A percentile compares a stretch with the other conserved stretches of the same genome.
phyloP scores from a whole-genome alignment of 176 grass and related monocot genomes.

The Oryza longistaminata region DNA sequence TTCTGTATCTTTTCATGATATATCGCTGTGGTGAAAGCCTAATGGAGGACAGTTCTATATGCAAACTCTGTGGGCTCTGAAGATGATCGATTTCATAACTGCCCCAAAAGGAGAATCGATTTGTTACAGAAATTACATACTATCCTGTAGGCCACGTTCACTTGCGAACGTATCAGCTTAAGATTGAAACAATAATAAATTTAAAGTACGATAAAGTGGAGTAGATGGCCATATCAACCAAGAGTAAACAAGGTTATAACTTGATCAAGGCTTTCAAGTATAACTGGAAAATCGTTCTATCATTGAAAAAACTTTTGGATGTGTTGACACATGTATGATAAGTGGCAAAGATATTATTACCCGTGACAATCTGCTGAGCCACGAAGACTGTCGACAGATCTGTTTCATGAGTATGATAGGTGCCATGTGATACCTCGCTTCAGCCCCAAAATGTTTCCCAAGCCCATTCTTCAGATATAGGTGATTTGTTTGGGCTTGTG shows the following conservation, averaged over 20 bases:
- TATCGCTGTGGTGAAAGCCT: slow-evolving; percentile 87
- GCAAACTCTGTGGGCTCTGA: slow-evolving; percentile 79
- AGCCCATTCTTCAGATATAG: slow-evolving; percentile 65
- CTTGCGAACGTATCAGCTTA: slow-evolving; percentile 10
- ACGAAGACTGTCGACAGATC: slow-evolving; percentile 73
- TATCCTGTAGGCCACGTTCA: not conserved
- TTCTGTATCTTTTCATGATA: slow-evolving; percentile 94
- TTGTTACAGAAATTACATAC: not conserved
- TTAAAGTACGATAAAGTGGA: not conserved
- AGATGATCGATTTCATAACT: slow-evolving; percentile 98
- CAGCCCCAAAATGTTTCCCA: slow-evolving; percentile 36
- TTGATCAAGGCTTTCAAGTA: not conserved
- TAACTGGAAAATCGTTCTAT: not conserved
- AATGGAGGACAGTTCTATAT: slow-evolving; percentile 75
- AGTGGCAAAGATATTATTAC: slow-evolving; percentile 50
- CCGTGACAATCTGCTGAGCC: slow-evolving; percentile 85
- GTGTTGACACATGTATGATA: not conserved
- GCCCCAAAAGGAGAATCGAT: slow-evolving; percentile 33
- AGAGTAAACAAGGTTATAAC: slow-evolving; percentile 26
- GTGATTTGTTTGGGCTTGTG: slow-evolving; percentile 46
- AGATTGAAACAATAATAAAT: not conserved
- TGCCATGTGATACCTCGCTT: slow-evolving; percentile 44
- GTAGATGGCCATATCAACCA: slow-evolving; percentile 10
- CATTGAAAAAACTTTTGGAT: not conserved
- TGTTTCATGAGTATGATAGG: slow-evolving; percentile 62